Conservation (phyloP, 208 protist genomes). For the Lotmaria passim region DNA sequence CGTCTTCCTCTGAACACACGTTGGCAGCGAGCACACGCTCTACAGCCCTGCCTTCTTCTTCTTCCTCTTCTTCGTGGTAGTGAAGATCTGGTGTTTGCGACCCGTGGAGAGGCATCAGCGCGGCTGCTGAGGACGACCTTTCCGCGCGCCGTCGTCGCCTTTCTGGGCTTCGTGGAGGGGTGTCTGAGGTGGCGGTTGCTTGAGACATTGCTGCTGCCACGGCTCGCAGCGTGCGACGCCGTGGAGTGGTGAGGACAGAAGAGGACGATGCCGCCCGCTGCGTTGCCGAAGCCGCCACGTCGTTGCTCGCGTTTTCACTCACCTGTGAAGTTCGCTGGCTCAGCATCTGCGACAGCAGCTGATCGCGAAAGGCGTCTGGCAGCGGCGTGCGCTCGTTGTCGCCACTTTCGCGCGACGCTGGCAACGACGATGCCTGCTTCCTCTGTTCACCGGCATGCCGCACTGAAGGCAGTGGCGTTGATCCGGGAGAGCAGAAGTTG, state of each 20-base stretch:
- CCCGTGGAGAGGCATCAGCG: not conserved
- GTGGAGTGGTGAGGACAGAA: constrained; percentile 13
- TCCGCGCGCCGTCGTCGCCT: constrained; percentile 4
- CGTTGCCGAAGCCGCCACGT: not conserved
- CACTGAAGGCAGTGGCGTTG: constrained; percentile 39
- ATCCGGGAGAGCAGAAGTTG: constrained; percentile 43
- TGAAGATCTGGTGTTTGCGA: not conserved
- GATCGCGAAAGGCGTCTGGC: not conserved
- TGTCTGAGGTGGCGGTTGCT: not conserved
- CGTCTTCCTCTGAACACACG: not conserved
- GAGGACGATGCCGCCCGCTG: constrained; percentile 3
- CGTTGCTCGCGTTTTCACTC: not conserved
- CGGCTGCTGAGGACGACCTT: not conserved
- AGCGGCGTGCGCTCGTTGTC: not conserved
- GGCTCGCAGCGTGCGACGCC: constrained; percentile 24
- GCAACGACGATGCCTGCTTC: not conserved
- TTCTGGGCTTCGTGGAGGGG: not conserved
- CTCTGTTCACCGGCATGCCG: not conserved
- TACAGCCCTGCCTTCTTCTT: too few relatives aligned
- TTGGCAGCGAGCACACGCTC: not conserved
- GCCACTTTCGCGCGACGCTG: not conserved
- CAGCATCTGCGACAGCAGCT: not conserved
- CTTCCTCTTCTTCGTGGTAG: not conserved
- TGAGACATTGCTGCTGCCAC: constrained; percentile 8
- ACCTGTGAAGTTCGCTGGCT: not conserved